These are phyloP conservation scores for Coemansia umbellata DNA, from an alignment of 192 early-diverging fungal genomes.

Conservation along the genomic window DNA sequence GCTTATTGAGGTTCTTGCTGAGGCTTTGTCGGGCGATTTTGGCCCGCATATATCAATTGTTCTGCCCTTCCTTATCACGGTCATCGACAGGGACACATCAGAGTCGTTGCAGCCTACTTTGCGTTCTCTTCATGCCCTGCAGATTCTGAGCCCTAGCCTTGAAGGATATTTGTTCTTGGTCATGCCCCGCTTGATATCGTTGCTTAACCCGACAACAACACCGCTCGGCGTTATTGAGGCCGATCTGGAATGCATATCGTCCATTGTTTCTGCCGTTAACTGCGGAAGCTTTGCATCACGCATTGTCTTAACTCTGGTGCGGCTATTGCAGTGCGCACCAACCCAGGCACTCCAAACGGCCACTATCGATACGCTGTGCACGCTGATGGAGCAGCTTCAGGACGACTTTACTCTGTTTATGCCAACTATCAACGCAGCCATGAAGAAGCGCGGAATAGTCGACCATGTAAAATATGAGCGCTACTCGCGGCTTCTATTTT, in stretches of 20 bases:
- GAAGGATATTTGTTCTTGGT: constrained; percentile 93
- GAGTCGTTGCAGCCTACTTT: constrained; percentile 62
- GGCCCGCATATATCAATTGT: constrained; percentile 78
- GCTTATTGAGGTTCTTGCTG: constrained; percentile 84
- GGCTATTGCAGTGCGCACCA: constrained; percentile 58
- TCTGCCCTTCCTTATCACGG: constrained; percentile 78
- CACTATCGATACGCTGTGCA: constrained; percentile 78
- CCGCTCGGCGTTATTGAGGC: constrained; percentile 59
- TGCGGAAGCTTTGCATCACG: constrained; percentile 86
- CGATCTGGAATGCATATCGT: constrained; percentile 71
- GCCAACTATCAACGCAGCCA: constrained; percentile 80
- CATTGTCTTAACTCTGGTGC: constrained; percentile 85
- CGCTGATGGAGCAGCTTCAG: constrained; percentile 79
- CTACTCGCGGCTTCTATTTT: constrained; percentile 70
- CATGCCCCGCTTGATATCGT: constrained; percentile 76
- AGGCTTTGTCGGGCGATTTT: constrained; percentile 88
- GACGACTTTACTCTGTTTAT: constrained; percentile 87
- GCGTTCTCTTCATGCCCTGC: constrained; percentile 74
- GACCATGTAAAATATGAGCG: constrained; percentile 70
- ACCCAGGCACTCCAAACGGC: constrained; percentile 57
- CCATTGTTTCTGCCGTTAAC: constrained; percentile 73
- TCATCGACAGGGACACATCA: constrained; percentile 78
- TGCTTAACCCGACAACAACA: constrained; percentile 69
- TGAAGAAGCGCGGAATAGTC: constrained; percentile 62
- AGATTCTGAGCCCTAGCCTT: constrained; percentile 82